Evolutionary conservation across 1,284 basidiomycete genomes (phyloP), one percentile per base, ranked within the genome.

Genomic region (Fomitiporia mediterranea): DNA sequence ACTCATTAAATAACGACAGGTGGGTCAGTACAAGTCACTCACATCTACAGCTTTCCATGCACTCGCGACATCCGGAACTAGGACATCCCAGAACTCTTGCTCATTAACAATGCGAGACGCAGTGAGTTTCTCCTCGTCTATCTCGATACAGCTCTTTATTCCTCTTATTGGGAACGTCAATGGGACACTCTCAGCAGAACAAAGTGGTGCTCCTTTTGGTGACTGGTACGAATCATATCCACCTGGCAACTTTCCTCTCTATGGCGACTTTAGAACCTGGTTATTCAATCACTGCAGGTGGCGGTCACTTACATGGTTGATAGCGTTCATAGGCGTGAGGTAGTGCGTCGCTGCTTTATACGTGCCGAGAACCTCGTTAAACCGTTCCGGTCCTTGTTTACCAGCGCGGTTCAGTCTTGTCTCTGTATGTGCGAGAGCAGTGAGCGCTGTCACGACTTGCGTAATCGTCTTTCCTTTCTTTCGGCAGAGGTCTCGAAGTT

Each of bases 361-460:
- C 13, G 49, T 42, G 15, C 23, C 19, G 7, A 53, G 40, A 35
- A 61, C 58, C 25, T 28, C 48, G 21, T 60, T 38, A 34, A 60
- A 59, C 7, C 60, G 51, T 34, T 57, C 60, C n/a, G 35, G 25
- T 21, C 58, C 58, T 9, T 11, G 37, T 40, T 46, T 27, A 17
- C 44, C 55, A 11, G 58, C 60, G 35, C 30, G 37, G 28, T 42
- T 53, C 27, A 61, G 49, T 17, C 43, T 23, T 1, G 42, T 38
- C 43, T 61, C 60, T 6, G 55, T 34, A 17, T 60, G 60, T 15
- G 58, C 58, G 21, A 61, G 51, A 9, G 53, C 43, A 32, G 55
- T 39, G 19, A 61, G 47, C 15, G 60, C 56, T 9, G 60, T 60
- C 27, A 60, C 40, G 43, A 60, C 58, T 55, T 61, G 60, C 23